Evolutionary conservation across 2,329 filamentous ascomycete species (phyloP), one percentile per base, ranked within the genome.

Genomic region (Madurella fahalii): DNA sequence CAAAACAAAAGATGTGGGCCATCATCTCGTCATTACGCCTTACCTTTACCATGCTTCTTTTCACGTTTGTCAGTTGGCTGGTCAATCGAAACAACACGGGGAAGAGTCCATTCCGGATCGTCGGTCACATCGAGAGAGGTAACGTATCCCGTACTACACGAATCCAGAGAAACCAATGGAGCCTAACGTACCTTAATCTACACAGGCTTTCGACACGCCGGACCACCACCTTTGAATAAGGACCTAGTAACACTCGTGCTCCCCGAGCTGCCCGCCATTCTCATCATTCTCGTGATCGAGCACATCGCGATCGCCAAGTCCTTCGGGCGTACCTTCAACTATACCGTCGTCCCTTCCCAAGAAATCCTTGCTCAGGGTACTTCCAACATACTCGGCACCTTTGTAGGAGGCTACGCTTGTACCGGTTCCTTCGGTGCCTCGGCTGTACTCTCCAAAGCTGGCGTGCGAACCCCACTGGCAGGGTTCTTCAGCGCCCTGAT

Each of bases 361-460:
- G 87, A 92, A 67, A 74, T 92, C 48, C 85, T 92, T 30, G 87
- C 86, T 37, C 89, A 91, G 62, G 87, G 87, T 59, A 80, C 90
- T 2, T 83, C 81, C 39, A 92, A 92, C 67, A 72, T 91, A 34
- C 77, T 92, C 9, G 87, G 85, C 16, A 85, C 89, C 9, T 93
- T 94, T 75, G 75, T 93, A 1, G 88, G 90, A 49, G 90, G 78
- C 2, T 96, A 95, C 63, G 89, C 90, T 4, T 88, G 89, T 0
- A 96, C 90, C 11, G 91, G 90, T 5, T 95, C 90, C 2, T 96
- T 96, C 77, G 93, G 89, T 8, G 84, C 90, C 58, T 95, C 90
- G 18, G 91, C 90, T 48, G 95, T 96, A 76, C 95, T 95, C 72
- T 89, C 90, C n/a, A 95, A 95, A 73, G 89, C 90, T 50, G 90